phyloP scores from a whole-genome alignment of 805 yeast genomes.

The Pichia membranifaciens region DNA sequence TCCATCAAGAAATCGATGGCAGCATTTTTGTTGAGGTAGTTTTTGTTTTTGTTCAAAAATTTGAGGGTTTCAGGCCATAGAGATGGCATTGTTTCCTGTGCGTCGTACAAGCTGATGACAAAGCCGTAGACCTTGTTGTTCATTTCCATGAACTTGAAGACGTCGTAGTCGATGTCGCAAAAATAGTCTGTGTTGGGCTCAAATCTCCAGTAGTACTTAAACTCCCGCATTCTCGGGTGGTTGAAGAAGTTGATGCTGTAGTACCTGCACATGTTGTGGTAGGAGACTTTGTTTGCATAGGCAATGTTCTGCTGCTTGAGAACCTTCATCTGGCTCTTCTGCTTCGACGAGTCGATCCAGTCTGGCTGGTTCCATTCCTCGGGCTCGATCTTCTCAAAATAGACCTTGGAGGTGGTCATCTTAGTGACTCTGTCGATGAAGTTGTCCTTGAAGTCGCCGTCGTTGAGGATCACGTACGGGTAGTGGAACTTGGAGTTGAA shows the following conservation, averaged over 20 bases:
- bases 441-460: slow-evolving; percentile 51
- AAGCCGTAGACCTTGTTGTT: slow-evolving; percentile 71
- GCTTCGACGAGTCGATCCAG: slow-evolving; percentile 33
- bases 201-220: slow-evolving; percentile 72
- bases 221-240: slow-evolving; percentile 55
- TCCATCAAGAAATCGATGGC: slow-evolving; percentile 50
- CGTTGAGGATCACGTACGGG: slow-evolving; percentile 79
- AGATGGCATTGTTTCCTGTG: slow-evolving; percentile 53
- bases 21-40: slow-evolving; percentile 50
- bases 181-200: slow-evolving; percentile 69
- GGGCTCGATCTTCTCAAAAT: slow-evolving; percentile 47
- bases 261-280: slow-evolving; percentile 83
- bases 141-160: slow-evolving; percentile 65
- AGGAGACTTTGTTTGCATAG: slow-evolving; percentile 56
- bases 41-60: slow-evolving; percentile 49
- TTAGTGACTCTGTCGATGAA: slow-evolving; percentile 44
- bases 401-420: slow-evolving; percentile 38
- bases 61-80: slow-evolving; percentile 68
- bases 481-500: slow-evolving; percentile 70
- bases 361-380: slow-evolving; percentile 45
- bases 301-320: slow-evolving; percentile 39
- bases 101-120: slow-evolving; percentile 62
- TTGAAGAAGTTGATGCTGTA: slow-evolving; percentile 61
- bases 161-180: slow-evolving; percentile 68
- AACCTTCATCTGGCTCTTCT: slow-evolving; percentile 31